Conservation (phyloP, 495 filamentous ascomycete genomes). For the Cryomyces minteri region DNA sequence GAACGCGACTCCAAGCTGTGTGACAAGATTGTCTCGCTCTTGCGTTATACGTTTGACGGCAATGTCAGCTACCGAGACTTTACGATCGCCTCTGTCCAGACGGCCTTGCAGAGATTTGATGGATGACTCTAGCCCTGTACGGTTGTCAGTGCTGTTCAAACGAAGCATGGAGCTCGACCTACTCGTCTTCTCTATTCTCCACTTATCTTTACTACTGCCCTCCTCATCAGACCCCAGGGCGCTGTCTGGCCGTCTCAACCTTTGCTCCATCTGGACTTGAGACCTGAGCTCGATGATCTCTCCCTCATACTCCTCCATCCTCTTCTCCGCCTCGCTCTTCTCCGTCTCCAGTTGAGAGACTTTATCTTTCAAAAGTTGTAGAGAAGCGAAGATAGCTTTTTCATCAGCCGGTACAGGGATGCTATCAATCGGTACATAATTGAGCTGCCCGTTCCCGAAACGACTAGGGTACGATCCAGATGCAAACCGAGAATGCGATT, state of each 20-base stretch:
- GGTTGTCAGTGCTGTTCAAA: background rate
- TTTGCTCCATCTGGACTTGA: constrained; percentile 25
- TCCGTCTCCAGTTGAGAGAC: constrained; percentile 40
- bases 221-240: constrained; percentile 24
- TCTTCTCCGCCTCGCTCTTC: constrained; percentile 37
- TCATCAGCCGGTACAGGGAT: constrained; percentile 52
- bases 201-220: constrained; percentile 11
- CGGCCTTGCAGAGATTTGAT: constrained; percentile 36
- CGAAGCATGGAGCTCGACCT: constrained; percentile 10
- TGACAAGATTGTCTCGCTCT: constrained; percentile 46
- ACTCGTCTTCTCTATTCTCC: constrained; percentile 37
- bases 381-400: constrained; percentile 47
- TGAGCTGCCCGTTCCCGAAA: constrained; percentile 5
- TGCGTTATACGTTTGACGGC: constrained; percentile 38
- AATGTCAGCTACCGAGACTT: constrained; percentile 38
- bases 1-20: constrained; percentile 43
- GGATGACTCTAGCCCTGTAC: constrained; percentile 36
- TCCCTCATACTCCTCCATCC: constrained; percentile 32
- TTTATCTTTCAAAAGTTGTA: constrained; percentile 48
- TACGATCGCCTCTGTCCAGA: constrained; percentile 39
- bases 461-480: constrained; percentile 15
- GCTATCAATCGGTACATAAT: constrained; percentile 31
- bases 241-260: constrained; percentile 26
- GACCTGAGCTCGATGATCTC: constrained; percentile 37
- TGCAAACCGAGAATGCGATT: constrained; percentile 37